A percentile compares a stretch with the other conserved stretches of the same genome.
phyloP scores from a whole-genome alignment of 148 eudicot genomes.

The Dysphania ambrosioides region DNA sequence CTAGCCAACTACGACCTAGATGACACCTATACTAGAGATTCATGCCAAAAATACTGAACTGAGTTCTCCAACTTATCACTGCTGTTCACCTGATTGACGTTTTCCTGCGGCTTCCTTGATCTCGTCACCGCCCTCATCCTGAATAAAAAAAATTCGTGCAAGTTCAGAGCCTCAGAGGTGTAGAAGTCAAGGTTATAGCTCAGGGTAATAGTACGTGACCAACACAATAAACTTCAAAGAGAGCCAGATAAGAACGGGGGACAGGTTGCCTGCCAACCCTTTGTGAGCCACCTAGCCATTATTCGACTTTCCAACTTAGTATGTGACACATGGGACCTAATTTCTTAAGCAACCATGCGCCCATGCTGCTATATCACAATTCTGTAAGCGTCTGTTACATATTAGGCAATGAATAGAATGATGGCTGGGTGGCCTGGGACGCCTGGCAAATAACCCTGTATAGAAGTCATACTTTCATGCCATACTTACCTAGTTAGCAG shows the following conservation, averaged over 20 bases:
- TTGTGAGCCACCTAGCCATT: too few relatives aligned
- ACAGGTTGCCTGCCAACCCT: background rate
- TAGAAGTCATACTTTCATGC: background rate
- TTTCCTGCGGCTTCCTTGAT: slow-evolving; percentile 58
- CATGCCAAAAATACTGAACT: slow-evolving; percentile 20
- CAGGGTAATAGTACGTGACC: too few relatives aligned
- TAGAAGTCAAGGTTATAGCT: background rate
- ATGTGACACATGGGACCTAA: too few relatives aligned
- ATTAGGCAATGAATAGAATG: background rate
- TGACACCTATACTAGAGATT: slow-evolving; percentile 20
- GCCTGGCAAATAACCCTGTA: too few relatives aligned
- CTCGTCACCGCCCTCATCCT: slow-evolving; percentile 69
- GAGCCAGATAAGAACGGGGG: too few relatives aligned
- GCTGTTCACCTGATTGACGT: slow-evolving; percentile 32
- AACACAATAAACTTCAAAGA: too few relatives aligned
- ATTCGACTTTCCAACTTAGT: too few relatives aligned
- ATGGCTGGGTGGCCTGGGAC: background rate
- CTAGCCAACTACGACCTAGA: slow-evolving; percentile 16
- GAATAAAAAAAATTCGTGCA: slow-evolving; percentile 8
- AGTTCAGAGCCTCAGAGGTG: background rate
- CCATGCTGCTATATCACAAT: too few relatives aligned
- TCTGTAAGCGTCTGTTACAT: background rate
- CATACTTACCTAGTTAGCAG: background rate
- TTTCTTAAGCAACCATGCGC: background rate
- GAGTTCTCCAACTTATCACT: slow-evolving; percentile 24